Evolutionary conservation across 148 eudicot genomes (phyloP), one percentile per base, ranked within the genome.

Genomic region (Vaccinium corymbosum): DNA sequence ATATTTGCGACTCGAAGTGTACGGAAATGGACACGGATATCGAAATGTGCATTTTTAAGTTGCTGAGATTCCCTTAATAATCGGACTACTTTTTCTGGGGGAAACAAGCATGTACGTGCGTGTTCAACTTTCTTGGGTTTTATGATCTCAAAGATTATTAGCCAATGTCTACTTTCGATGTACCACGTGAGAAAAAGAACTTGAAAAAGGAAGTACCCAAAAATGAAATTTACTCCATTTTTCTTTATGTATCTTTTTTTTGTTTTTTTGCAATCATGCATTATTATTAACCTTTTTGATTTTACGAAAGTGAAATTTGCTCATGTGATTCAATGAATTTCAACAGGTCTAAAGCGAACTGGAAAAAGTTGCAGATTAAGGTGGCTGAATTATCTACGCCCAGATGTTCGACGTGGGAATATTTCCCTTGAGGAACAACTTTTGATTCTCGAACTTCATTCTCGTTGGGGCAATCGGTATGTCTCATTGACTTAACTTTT

Each of bases 401-500:
- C 98, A 0, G 98, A 95, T 76, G 98, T 95, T 78, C 93, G 98
- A 20, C 94, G 97, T 49, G 98, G 98, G 53, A 94, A 95, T 64
- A 95, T 95, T 66, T 92, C 97, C 22, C 98, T 90, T 15, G 97
- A 95, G 83, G 98, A 95, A 76, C 98, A 95, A 82, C 97, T 94
- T 68, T 71, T 95, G 82, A 94, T 95, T 82, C 91, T 95, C 15
- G 98, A 95, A 83, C 98, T 95, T 85, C 98, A 95, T 90, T 91
- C 98, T 81, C 97, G 93, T 20, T 95, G 98, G 98, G 98, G 98
- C 88, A 95, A 95, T 73, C 81, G 98, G 98, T 91, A 85, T 22
- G 62, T 82, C 46, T 42, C 46, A 42, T 4, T 42, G 0, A 5
- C 46, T 42, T 42, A 5, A 3, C 46, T 42, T 42, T 42, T 42